phyloP scores from a whole-genome alignment of 148 eudicot genomes.

The Heliosperma pusillum region DNA sequence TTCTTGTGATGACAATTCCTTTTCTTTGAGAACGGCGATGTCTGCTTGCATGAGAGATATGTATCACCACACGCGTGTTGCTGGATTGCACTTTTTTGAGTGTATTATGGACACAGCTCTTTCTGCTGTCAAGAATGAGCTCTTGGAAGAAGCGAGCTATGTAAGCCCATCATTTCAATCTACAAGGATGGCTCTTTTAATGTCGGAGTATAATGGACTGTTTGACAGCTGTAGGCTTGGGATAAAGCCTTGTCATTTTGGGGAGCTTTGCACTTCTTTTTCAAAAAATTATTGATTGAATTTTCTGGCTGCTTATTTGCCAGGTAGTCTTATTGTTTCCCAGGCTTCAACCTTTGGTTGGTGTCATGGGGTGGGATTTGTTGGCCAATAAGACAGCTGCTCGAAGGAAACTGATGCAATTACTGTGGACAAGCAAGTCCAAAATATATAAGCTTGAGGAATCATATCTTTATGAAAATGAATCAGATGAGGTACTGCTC shows the following conservation, averaged over 20 bases:
- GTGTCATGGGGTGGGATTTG: constrained; percentile 96
- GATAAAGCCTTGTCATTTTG: constrained; percentile 14
- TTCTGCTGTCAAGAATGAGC: constrained; percentile 65
- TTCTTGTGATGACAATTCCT: constrained; percentile 29
- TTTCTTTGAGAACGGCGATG: constrained; percentile 36
- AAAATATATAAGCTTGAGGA: constrained; percentile 69
- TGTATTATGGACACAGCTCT: constrained; percentile 77
- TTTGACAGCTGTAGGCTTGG: constrained; percentile 12
- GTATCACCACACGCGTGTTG: constrained; percentile 88
- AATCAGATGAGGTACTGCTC: constrained; percentile 63
- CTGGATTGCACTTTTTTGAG: constrained; percentile 81
- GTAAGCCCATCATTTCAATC: constrained; percentile 38
- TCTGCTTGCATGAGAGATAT: constrained; percentile 70
- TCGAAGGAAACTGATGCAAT: constrained; percentile 79
- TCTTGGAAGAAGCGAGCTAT: constrained; percentile 74
- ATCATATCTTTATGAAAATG: constrained; percentile 59
- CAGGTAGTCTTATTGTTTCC: constrained; percentile 84
- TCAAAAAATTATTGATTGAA: background rate
- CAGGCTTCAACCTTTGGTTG: constrained; percentile 90
- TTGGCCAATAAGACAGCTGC: constrained; percentile 73
- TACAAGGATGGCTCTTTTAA: background rate
- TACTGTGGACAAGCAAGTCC: constrained; percentile 88
- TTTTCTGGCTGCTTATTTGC: constrained; percentile 27
- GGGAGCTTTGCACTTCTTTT: constrained; percentile 14
- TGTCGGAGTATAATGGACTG: background rate